A percentile compares a stretch with the other conserved stretches of the same genome.
phyloP scores from a whole-genome alignment of 2,329 filamentous ascomycete genomes.

The Fusarium sp. region DNA sequence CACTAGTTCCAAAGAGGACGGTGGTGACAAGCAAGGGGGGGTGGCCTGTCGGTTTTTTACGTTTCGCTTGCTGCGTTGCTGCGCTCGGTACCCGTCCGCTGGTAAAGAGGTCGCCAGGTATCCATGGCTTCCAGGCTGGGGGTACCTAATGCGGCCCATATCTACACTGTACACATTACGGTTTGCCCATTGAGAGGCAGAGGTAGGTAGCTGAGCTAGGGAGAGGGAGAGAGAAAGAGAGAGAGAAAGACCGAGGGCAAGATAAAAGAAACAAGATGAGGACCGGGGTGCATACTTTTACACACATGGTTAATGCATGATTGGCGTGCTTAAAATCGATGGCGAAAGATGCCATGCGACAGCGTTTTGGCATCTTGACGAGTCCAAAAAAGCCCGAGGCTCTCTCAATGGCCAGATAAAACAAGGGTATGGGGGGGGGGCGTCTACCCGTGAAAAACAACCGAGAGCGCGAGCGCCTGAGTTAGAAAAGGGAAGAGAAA shows the following conservation, averaged over 20 bases:
- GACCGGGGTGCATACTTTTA: not conserved
- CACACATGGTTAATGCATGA: not conserved
- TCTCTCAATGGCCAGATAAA: constrained; percentile 30
- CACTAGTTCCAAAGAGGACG: constrained; percentile 23
- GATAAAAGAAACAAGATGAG: not conserved
- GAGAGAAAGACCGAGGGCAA: not conserved
- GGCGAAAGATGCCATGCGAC: not conserved
- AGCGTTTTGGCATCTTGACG: not conserved
- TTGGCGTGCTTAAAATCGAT: not conserved
- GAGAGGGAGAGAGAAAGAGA: not conserved
- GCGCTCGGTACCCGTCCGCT: constrained; percentile 32
- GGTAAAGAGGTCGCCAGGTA: constrained; percentile 18
- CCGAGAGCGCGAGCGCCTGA: constrained; percentile 9
- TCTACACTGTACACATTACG: constrained; percentile 10
- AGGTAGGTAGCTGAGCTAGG: not conserved
- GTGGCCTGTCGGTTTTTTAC: constrained; percentile 29
- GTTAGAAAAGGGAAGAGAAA: not conserved
- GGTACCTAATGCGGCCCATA: not conserved
- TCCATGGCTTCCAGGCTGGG: constrained; percentile 9
- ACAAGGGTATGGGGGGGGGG: constrained; percentile 26
- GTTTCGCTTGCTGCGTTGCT: constrained; percentile 28
- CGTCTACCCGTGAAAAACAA: constrained; percentile 19
- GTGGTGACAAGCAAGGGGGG: constrained; percentile 14
- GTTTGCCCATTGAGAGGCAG: not conserved
- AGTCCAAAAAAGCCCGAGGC: not conserved